A percentile compares a stretch with the other conserved stretches of the same genome.
Evolutionary conservation across 2,329 filamentous ascomycete species (phyloP).

Genomic region (Colletotrichum tofieldiae): DNA sequence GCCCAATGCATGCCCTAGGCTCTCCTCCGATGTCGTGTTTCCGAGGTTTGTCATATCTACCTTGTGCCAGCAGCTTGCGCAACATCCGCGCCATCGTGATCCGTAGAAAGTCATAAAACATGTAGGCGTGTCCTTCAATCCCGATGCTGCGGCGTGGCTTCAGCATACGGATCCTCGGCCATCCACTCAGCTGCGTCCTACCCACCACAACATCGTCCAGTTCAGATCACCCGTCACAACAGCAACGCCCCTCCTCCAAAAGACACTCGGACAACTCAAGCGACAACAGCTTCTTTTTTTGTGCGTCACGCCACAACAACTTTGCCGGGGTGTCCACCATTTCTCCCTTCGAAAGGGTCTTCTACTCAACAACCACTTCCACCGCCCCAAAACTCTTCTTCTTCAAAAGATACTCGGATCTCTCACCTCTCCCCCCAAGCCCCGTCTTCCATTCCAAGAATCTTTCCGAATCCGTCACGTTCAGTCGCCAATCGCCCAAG

Average conservation of each 20-base stretch:
- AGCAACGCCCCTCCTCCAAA: slow-evolving; percentile 32
- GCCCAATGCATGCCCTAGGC: neutral
- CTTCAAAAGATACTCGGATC: slow-evolving; percentile 42
- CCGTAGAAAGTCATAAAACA: neutral
- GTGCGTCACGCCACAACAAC: slow-evolving; percentile 44
- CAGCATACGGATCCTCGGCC: neutral
- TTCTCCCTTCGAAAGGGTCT: slow-evolving; percentile 41
- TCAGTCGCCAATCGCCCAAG: neutral
- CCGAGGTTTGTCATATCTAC: neutral
- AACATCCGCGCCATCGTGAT: neutral
- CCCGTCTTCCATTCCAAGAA: slow-evolving; percentile 29
- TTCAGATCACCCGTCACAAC: slow-evolving; percentile 42
- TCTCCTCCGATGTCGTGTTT: neutral
- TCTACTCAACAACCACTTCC: slow-evolving; percentile 45
- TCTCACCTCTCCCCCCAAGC: slow-evolving; percentile 35
- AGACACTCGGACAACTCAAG: slow-evolving; percentile 33
- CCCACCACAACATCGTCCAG: slow-evolving; percentile 8
- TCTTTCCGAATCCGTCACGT: slow-evolving; percentile 20
- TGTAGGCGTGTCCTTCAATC: neutral
- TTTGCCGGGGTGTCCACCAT: slow-evolving; percentile 42
- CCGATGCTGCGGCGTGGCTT: neutral
- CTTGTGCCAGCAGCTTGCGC: neutral
- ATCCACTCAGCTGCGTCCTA: neutral
- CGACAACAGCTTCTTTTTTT: slow-evolving; percentile 42
- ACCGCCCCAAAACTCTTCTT: slow-evolving; percentile 44